A percentile compares a stretch with the other conserved stretches of the same genome.
These are phyloP conservation scores for Geranium brycei DNA, from an alignment of 345 rosid species.

Conservation along the genomic window DNA sequence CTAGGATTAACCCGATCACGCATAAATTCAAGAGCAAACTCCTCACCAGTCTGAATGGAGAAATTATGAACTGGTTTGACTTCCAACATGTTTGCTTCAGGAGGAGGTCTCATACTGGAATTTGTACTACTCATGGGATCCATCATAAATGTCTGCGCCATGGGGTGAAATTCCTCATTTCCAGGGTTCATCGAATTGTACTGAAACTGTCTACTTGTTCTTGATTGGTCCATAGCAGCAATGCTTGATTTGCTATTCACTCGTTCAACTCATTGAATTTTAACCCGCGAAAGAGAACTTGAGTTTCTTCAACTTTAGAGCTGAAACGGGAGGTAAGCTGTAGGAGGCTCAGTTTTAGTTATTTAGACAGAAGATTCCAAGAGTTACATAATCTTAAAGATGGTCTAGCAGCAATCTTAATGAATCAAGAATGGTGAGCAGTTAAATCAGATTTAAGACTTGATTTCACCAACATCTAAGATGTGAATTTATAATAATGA, in stretches of 20 bases:
- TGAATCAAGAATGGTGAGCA: neutral
- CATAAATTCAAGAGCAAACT: constrained; percentile 82
- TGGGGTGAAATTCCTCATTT: neutral
- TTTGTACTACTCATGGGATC: neutral
- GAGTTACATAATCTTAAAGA: neutral
- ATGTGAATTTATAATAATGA: too few relatives aligned
- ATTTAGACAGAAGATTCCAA: neutral
- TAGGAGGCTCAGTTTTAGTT: neutral
- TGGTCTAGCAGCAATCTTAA: neutral
- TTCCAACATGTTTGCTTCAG: constrained; percentile 31
- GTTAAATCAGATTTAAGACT: neutral
- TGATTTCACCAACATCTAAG: too few relatives aligned
- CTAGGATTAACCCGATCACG: constrained; percentile 39
- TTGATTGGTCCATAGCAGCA: neutral
- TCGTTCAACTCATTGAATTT: neutral
- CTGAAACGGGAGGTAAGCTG: too few relatives aligned
- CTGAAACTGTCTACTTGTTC: neutral
- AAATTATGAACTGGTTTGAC: constrained; percentile 57
- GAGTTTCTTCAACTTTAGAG: too few relatives aligned
- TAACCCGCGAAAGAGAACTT: too few relatives aligned
- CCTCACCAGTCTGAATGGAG: constrained; percentile 90
- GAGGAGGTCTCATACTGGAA: constrained; percentile 15
- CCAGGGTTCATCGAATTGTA: neutral
- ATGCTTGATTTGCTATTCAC: neutral
- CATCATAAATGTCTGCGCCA: neutral